Evolutionary conservation across 257 asterid species (phyloP).

Genomic region (Nemophila menziesii): DNA sequence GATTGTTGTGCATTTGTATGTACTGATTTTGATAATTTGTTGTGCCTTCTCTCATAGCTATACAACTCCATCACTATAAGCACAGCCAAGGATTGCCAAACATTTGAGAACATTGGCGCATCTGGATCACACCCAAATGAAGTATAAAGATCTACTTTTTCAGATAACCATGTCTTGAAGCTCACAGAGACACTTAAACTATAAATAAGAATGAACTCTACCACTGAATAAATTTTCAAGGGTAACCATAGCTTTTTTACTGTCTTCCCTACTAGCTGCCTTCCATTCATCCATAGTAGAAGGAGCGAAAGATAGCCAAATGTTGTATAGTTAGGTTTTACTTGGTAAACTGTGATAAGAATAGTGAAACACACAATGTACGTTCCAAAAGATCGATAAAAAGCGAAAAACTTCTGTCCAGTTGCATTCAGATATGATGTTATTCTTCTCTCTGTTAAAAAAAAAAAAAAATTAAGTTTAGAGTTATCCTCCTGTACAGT

Average conservation of each 20-base stretch:
- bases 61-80: slow-evolving; percentile 94
- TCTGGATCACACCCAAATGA: slow-evolving; percentile 62
- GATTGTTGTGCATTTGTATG: slow-evolving; percentile 39
- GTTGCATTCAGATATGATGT: slow-evolving; percentile 80
- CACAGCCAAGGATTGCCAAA: slow-evolving; percentile 85
- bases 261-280: slow-evolving; percentile 82
- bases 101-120: slow-evolving; percentile 60
- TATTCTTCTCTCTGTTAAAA: slow-evolving; percentile 73
- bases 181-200: slow-evolving; percentile 66
- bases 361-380: slow-evolving; percentile 83
- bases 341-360: slow-evolving; percentile 74
- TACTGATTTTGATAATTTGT: slow-evolving; percentile 46
- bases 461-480: slow-evolving; percentile 12
- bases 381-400: slow-evolving; percentile 88
- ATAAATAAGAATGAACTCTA: slow-evolving; percentile 64
- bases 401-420: slow-evolving; percentile 70
- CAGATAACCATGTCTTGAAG: slow-evolving; percentile 72
- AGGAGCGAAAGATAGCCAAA: slow-evolving; percentile 89
- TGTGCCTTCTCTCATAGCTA: slow-evolving; percentile 94
- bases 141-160: slow-evolving; percentile 41
- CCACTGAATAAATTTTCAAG: slow-evolving; percentile 64
- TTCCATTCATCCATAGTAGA: slow-evolving; percentile 87
- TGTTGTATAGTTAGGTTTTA: slow-evolving; percentile 72
- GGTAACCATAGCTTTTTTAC: slow-evolving; percentile 90
- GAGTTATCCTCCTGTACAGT: neutral